phyloP scores from a whole-genome alignment of 257 asterid species.

The Coffea canephora region DNA sequence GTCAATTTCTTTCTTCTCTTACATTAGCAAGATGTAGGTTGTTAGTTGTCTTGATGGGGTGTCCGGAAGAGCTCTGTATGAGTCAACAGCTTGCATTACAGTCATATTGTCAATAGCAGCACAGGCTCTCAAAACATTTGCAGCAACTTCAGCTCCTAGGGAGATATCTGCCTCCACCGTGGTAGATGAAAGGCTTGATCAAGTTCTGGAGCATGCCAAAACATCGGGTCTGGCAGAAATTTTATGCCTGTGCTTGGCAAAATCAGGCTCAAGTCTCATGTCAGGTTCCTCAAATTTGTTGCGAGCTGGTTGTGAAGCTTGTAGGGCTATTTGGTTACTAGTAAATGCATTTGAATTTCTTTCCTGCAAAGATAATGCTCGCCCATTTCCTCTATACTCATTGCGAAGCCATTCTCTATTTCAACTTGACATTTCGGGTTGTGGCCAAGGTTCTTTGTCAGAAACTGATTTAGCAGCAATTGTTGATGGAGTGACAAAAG shows the following conservation, averaged over 20 bases:
- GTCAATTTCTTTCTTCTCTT: conserved; percentile 22
- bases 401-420: conserved; percentile 49
- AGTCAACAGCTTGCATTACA: conserved; percentile 80
- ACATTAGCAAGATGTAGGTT: conserved; percentile 49
- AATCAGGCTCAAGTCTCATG: conserved; percentile 80
- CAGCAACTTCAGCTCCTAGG: conserved; percentile 46
- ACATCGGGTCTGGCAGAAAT: conserved; percentile 59
- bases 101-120: conserved; percentile 70
- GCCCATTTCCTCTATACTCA: conserved; percentile 60
- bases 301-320: conserved; percentile 95
- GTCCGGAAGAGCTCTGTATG: conserved; percentile 73
- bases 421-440: conserved; percentile 50
- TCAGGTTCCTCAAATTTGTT: conserved; percentile 82
- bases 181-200: conserved; percentile 48
- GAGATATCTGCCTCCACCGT: conserved; percentile 39
- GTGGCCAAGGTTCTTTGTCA: conserved; percentile 41
- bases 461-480: conserved; percentile 49
- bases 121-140: conserved; percentile 63
- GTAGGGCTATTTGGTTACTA: conserved; percentile 81
- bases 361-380: conserved; percentile 40
- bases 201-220: conserved; percentile 65
- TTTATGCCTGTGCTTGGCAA: conserved; percentile 75
- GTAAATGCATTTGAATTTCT: conserved; percentile 71
- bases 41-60: conserved; percentile 56
- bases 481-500: conserved; percentile 60